Percentiles rank a stretch among this genome's conserved stretches.
Evolutionary conservation across 192 early-diverging fungal genomes (phyloP).

Genomic region (Coemansia sp.): DNA sequence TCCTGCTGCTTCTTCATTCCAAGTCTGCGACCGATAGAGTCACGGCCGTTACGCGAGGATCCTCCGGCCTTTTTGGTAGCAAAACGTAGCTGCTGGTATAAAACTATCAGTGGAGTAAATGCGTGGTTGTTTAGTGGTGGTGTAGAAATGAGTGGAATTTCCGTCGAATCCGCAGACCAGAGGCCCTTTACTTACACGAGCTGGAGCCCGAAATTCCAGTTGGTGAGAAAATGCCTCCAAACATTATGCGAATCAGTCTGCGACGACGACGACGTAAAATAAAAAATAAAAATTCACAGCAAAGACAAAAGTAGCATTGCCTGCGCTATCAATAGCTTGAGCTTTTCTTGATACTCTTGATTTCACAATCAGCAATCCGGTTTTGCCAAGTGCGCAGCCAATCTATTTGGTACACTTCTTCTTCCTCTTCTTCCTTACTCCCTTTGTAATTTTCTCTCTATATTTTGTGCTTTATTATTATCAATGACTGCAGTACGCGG

Average conservation of each 20-base stretch:
- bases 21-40: slow-evolving; percentile 77
- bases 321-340: neutral
- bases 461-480: neutral
- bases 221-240: neutral
- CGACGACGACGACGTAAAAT: neutral
- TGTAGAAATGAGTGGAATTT: neutral
- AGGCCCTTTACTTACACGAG: neutral
- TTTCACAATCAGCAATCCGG: too few species aligned
- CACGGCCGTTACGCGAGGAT: slow-evolving; percentile 76
- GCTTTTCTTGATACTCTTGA: too few species aligned
- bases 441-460: neutral
- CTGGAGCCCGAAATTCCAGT: neutral
- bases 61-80: slow-evolving; percentile 80
- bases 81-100: slow-evolving; percentile 66
- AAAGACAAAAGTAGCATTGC: neutral
- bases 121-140: neutral
- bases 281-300: neutral
- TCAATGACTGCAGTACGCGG: neutral
- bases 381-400: neutral
- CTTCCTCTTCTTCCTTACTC: neutral
- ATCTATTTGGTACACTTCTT: neutral
- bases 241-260: neutral
- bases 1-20: slow-evolving; percentile 73
- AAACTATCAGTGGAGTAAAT: slow-evolving; percentile 3
- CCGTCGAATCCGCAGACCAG: neutral